These are phyloP conservation scores for Phytophthora ohioensis DNA, from an alignment of 352 stramenopile species.

Conservation along the genomic window DNA sequence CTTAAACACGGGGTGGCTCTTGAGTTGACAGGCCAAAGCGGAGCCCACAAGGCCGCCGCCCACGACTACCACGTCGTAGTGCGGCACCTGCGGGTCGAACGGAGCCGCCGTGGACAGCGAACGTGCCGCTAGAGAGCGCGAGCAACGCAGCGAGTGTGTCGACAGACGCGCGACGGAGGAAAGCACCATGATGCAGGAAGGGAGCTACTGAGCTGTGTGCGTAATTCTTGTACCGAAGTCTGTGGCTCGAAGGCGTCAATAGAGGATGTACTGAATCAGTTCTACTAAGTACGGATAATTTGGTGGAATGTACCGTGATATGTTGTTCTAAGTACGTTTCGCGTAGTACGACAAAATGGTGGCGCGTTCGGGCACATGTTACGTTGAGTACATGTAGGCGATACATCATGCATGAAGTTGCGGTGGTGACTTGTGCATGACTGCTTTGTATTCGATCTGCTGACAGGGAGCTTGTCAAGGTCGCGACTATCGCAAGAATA, in stretches of 20 bases:
- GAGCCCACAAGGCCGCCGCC: constrained; percentile 87
- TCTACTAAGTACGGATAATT: constrained; percentile 15
- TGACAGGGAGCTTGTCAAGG: background rate
- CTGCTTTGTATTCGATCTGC: background rate
- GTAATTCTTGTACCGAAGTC: constrained; percentile 38
- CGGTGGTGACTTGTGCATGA: background rate
- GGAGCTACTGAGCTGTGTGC: constrained; percentile 18
- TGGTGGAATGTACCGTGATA: background rate
- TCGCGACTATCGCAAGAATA: background rate
- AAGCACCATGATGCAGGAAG: constrained; percentile 37
- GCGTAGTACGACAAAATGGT: background rate
- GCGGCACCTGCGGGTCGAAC: constrained; percentile 47
- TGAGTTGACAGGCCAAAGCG: constrained; percentile 83
- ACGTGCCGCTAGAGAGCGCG: constrained; percentile 12
- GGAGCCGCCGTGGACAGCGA: constrained; percentile 32
- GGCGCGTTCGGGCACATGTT: no score
- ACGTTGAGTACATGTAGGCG: no score
- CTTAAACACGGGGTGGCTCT: constrained; percentile 78
- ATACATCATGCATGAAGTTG: background rate
- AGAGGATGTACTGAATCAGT: constrained; percentile 2
- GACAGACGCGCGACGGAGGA: constrained; percentile 35
- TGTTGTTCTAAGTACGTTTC: constrained; percentile 1
- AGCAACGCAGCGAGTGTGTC: constrained; percentile 32
- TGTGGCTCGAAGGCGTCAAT: constrained; percentile 38
- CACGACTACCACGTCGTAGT: constrained; percentile 87